A percentile compares a stretch with the other conserved stretches of the same genome.
These are phyloP conservation scores for Sarocladium oryzae DNA, from an alignment of 2,329 filamentous ascomycete species.

Conservation along the genomic window DNA sequence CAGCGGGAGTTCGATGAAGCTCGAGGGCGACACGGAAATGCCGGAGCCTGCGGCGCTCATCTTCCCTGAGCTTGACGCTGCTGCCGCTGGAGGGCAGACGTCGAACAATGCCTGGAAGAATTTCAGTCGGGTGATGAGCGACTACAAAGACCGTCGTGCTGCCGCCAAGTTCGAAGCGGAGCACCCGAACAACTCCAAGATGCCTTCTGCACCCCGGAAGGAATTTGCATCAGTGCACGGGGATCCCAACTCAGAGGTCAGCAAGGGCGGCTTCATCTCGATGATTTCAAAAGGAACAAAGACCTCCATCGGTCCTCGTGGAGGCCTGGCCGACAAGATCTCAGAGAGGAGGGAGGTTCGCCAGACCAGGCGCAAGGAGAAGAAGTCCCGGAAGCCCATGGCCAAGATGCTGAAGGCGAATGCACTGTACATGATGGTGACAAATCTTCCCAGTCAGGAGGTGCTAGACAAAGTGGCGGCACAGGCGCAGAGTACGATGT, in stretches of 20 bases:
- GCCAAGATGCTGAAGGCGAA: slow-evolving; percentile 5
- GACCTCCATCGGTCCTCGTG: slow-evolving; percentile 3
- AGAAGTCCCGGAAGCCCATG: slow-evolving; percentile 2
- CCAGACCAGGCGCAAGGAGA: neutral
- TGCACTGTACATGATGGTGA: slow-evolving; percentile 9
- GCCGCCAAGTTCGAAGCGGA: slow-evolving; percentile 7
- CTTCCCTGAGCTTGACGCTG: slow-evolving; percentile 4
- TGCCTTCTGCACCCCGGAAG: slow-evolving; percentile 8
- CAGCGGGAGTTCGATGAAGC: slow-evolving; percentile 9
- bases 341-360: neutral
- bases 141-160: slow-evolving; percentile 8
- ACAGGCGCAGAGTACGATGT: neutral
- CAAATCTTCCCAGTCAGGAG: slow-evolving; percentile 8
- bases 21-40: slow-evolving; percentile 4
- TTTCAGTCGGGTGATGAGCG: slow-evolving; percentile 4
- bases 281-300: slow-evolving; percentile 1
- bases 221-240: slow-evolving; percentile 7
- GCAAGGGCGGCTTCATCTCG: slow-evolving; percentile 6
- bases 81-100: neutral
- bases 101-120: neutral
- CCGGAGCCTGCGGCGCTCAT: neutral
- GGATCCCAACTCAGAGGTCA: slow-evolving; percentile 8
- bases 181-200: slow-evolving; percentile 5
- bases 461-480: slow-evolving; percentile 1
- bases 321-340: slow-evolving; percentile 1